Conservation (phyloP, 768 basidiomycete species). For the Lentinula boryana region DNA sequence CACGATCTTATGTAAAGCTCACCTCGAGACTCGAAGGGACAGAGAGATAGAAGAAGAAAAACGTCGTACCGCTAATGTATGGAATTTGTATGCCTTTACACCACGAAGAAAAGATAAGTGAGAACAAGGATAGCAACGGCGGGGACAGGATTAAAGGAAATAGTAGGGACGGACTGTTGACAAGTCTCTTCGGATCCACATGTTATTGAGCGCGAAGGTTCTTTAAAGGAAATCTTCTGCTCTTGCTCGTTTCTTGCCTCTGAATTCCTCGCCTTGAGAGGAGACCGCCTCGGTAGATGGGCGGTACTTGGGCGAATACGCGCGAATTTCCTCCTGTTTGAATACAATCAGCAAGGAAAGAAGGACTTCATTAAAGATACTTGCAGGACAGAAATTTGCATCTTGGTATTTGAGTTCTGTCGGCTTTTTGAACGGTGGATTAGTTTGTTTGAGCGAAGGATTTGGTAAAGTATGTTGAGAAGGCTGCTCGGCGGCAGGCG, state of each 20-base stretch:
- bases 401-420: slow-evolving; percentile 71
- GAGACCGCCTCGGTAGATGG: slow-evolving; percentile 29
- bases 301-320: slow-evolving; percentile 58
- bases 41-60: background rate
- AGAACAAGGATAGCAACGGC: background rate
- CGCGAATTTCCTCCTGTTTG: slow-evolving; percentile 71
- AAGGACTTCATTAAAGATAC: slow-evolving; percentile 17
- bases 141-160: background rate
- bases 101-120: background rate
- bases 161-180: slow-evolving; percentile 8
- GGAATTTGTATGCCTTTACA: background rate
- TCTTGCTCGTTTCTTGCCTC: slow-evolving; percentile 79
- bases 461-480: slow-evolving; percentile 44
- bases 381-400: slow-evolving; percentile 73
- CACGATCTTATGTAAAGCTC: slow-evolving; percentile 5
- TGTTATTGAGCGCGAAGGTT: background rate
- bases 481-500: slow-evolving; percentile 7
- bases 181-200: background rate
- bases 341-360: background rate
- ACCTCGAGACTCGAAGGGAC: slow-evolving; percentile 1
- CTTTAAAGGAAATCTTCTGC: slow-evolving; percentile 79
- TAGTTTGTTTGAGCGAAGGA: slow-evolving; percentile 53
- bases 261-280: slow-evolving; percentile 45
- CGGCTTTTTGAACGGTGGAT: slow-evolving; percentile 70
- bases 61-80: slow-evolving; percentile 4